A percentile compares a stretch with the other conserved stretches of the same genome.
phyloP scores from a whole-genome alignment of 2,329 filamentous ascomycete species.

The Cladosporium sphaerospermum region DNA sequence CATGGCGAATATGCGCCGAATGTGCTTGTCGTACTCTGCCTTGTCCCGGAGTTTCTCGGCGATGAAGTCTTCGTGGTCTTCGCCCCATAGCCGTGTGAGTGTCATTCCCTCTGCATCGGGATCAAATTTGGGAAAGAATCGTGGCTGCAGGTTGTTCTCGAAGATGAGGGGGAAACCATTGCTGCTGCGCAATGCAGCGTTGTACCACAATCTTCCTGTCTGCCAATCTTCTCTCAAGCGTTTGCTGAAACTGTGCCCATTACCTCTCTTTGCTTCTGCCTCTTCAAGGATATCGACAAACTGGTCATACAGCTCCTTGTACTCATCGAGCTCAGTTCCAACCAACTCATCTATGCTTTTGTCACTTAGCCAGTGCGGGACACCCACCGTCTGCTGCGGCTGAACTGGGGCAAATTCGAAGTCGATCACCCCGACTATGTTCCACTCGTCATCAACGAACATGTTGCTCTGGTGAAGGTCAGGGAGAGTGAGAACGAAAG shows the following conservation, averaged over 20 bases:
- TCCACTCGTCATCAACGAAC: constrained; percentile 31
- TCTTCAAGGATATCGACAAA: constrained; percentile 9
- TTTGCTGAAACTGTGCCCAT: constrained; percentile 1
- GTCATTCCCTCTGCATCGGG: background rate
- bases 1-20: background rate
- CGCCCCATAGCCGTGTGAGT: background rate
- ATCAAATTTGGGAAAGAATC: constrained; percentile 3
- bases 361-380: constrained; percentile 27
- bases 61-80: background rate
- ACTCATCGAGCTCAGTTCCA: constrained; percentile 9
- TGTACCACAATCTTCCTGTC: constrained; percentile 36
- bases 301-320: constrained; percentile 8
- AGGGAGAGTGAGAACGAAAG: constrained; percentile 25
- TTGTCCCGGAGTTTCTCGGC: background rate
- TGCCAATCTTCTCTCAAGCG: constrained; percentile 10
- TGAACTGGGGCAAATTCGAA: constrained; percentile 32
- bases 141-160: constrained; percentile 11
- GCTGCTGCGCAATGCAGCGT: constrained; percentile 9
- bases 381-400: constrained; percentile 25
- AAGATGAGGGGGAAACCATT: constrained; percentile 12
- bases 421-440: constrained; percentile 31
- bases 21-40: background rate
- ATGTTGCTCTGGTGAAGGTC: constrained; percentile 39
- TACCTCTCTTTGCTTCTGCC: constrained; percentile 5
- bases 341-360: constrained; percentile 7